These are phyloP conservation scores for Coniosporium apollinis DNA, from an alignment of 495 filamentous ascomycete genomes.

Conservation along the genomic window DNA sequence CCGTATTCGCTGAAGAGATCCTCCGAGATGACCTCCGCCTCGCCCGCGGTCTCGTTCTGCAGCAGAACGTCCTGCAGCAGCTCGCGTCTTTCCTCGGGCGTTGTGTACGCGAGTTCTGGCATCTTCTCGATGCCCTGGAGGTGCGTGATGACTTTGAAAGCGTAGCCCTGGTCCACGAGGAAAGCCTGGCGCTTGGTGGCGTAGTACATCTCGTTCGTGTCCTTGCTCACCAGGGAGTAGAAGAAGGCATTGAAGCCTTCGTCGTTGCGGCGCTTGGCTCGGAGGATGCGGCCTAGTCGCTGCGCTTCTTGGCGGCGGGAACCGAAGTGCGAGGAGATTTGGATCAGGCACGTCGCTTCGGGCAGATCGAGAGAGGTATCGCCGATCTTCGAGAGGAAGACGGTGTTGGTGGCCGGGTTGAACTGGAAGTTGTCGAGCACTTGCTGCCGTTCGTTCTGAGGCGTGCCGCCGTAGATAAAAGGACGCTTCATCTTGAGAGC, in stretches of 20 bases:
- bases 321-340: constrained; percentile 96
- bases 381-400: constrained; percentile 96
- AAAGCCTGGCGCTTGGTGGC: constrained; percentile 95
- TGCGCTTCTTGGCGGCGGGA: constrained; percentile 96
- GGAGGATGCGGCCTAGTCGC: constrained; percentile 81
- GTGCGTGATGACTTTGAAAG: constrained; percentile 98
- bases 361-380: constrained; percentile 94
- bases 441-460: constrained; percentile 68
- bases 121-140: constrained; percentile 79
- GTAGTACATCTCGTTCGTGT: constrained; percentile 97
- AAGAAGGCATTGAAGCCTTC: constrained; percentile 99
- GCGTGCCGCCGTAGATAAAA: constrained; percentile 86
- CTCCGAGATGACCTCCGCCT: constrained; percentile 63
- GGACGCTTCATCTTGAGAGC: constrained; percentile 72
- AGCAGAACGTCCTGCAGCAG: constrained; percentile 84
- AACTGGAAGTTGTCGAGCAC: constrained; percentile 96
- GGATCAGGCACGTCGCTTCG: constrained; percentile 93
- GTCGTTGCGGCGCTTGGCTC: constrained; percentile 91
- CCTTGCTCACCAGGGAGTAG: constrained; percentile 91
- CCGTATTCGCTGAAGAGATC: constrained; percentile 60
- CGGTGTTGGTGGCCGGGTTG: constrained; percentile 81
- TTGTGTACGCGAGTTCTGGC: constrained; percentile 62
- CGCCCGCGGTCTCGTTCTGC: constrained; percentile 64
- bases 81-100: constrained; percentile 68
- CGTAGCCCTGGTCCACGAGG: constrained; percentile 95